phyloP scores from a whole-genome alignment of 148 eudicot species.

The Rhododendron ovatum region DNA sequence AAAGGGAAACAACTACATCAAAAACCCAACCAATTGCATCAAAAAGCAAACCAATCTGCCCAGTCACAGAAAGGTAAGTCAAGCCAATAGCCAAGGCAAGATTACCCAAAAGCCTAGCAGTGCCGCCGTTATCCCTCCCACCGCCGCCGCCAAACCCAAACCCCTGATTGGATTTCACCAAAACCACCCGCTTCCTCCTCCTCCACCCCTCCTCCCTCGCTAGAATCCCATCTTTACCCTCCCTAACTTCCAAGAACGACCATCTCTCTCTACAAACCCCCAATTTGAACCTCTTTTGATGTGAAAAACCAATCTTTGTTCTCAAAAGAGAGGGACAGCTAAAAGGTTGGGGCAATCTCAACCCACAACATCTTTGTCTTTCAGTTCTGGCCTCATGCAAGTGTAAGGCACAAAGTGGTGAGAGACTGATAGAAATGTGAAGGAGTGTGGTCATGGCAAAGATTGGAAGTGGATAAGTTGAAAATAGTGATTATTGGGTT shows the following conservation, averaged over 20 bases:
- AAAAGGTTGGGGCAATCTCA: constrained; percentile 7
- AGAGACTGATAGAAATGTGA: constrained; percentile 25
- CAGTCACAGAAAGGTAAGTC: constrained; percentile 79
- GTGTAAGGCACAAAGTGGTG: constrained; percentile 22
- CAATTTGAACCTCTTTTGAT: constrained; percentile 14
- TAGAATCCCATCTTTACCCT: constrained; percentile 40
- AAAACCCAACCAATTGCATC: constrained; percentile 91
- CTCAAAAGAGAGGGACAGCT: constrained; percentile 14
- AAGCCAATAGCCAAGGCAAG: constrained; percentile 75
- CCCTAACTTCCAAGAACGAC: constrained; percentile 27
- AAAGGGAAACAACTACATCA: constrained; percentile 82
- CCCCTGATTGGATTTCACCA: constrained; percentile 46
- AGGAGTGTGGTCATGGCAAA: constrained; percentile 43
- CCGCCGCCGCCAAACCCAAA: constrained; percentile 59
- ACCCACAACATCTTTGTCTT: constrained; percentile 13
- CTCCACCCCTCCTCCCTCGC: constrained; percentile 18
- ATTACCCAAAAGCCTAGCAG: constrained; percentile 60
- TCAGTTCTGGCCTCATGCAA: constrained; percentile 17
- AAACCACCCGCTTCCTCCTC: constrained; percentile 46
- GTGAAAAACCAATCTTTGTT: constrained; percentile 22
- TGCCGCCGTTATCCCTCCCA: constrained; percentile 36
- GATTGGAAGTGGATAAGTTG: constrained; percentile 2
- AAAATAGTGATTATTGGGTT: background rate
- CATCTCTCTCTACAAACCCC: constrained; percentile 18
- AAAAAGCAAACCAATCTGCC: constrained; percentile 89